phyloP scores from a whole-genome alignment of 2,329 filamentous ascomycete species.

The Thelonectria discophora region DNA sequence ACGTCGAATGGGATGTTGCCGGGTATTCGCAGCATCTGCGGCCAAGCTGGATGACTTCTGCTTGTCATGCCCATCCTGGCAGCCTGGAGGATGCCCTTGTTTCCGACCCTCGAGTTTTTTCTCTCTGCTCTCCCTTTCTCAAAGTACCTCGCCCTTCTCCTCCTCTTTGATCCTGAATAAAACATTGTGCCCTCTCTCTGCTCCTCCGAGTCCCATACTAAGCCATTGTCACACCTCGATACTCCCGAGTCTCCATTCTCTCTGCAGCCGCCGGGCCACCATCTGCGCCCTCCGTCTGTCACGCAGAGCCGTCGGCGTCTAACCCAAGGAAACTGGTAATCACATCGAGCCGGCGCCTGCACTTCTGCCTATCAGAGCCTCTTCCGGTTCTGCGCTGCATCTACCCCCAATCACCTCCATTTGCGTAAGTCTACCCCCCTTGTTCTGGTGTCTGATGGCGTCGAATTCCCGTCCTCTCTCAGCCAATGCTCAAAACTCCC shows the following conservation, averaged over 20 bases:
- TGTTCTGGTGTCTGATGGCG: conserved; percentile 46
- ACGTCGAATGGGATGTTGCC: conserved; percentile 20
- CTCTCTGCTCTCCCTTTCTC: conserved; percentile 5
- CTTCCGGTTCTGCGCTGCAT: conserved; percentile 5
- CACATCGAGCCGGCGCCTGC: conserved; percentile 34
- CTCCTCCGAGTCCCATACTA: background rate
- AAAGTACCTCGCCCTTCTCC: background rate
- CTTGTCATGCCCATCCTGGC: conserved; percentile 1
- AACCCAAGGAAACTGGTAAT: conserved; percentile 32
- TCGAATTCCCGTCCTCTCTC: conserved; percentile 46
- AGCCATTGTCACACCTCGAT: background rate
- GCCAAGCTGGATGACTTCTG: conserved; percentile 1
- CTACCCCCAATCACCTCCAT: conserved; percentile 27
- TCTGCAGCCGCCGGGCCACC: conserved; percentile 31
- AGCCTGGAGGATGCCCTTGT: background rate
- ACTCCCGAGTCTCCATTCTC: background rate
- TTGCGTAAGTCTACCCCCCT: conserved; percentile 37
- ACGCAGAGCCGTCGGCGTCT: conserved; percentile 40
- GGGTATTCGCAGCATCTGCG: conserved; percentile 19
- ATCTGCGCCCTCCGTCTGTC: conserved; percentile 20
- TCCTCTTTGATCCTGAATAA: background rate
- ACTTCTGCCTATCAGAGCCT: conserved; percentile 43
- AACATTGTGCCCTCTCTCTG: background rate
- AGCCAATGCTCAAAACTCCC: conserved; percentile 60
- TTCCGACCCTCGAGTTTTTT: background rate